phyloP scores from a whole-genome alignment of 1,284 basidiomycete genomes.

The Thecaphora frezii region DNA sequence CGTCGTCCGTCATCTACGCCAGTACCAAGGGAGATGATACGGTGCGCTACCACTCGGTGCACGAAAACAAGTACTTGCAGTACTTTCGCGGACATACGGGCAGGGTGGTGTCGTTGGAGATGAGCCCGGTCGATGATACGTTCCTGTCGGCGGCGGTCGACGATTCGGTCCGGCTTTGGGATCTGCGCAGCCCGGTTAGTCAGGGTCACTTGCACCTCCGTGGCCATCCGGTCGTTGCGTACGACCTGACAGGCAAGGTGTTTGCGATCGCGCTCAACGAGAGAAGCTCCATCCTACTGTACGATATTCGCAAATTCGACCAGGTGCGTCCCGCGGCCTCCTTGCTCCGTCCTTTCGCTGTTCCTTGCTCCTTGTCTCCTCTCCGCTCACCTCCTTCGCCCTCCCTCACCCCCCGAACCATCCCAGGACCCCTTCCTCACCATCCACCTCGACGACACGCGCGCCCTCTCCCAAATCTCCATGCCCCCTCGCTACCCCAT shows the following conservation, averaged over 20 bases:
- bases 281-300: slow-evolving; percentile 60
- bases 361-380: neutral
- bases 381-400: neutral
- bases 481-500: slow-evolving; percentile 75
- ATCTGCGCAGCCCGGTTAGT: slow-evolving; percentile 77
- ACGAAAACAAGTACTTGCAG: slow-evolving; percentile 91
- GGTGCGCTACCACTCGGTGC: slow-evolving; percentile 88
- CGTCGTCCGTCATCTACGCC: slow-evolving; percentile 80
- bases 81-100: slow-evolving; percentile 93
- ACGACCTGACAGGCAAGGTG: slow-evolving; percentile 83
- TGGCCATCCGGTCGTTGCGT: slow-evolving; percentile 78
- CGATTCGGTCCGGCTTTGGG: slow-evolving; percentile 95
- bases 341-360: neutral
- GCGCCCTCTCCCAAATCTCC: slow-evolving; percentile 42
- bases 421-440: slow-evolving; percentile 75
- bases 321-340: slow-evolving; percentile 61
- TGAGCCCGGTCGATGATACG: slow-evolving; percentile 89
- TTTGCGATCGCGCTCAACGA: slow-evolving; percentile 88
- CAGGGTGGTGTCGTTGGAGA: slow-evolving; percentile 81
- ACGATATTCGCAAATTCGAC: slow-evolving; percentile 85
- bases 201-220: slow-evolving; percentile 65
- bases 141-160: slow-evolving; percentile 93
- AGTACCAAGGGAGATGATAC: slow-evolving; percentile 90
- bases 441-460: slow-evolving; percentile 69
- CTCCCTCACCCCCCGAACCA: neutral